Evolutionary conservation across 305 asterid species (phyloP), one percentile per base, ranked within the genome.

Genomic region (Lippia alba): DNA sequence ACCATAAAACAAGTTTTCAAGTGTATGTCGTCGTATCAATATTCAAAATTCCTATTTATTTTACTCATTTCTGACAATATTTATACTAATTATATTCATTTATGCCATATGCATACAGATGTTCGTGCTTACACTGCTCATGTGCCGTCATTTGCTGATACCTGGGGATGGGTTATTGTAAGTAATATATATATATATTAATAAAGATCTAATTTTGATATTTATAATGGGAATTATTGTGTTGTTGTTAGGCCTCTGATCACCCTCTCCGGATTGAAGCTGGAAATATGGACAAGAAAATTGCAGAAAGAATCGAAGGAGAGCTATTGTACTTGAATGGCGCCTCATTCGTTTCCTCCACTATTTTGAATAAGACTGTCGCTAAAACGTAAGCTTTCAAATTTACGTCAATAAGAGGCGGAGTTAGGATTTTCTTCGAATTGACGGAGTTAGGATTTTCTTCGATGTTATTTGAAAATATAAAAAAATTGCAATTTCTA

Each of bases 111-210:
- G 50, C 67, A 16, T 50, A 72, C 91, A 93, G 99, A 94, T 77
- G 99, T 88, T 64, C 85, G 92, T 32, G 97, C 92, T 15, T 94
- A 91, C 84, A 94, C 99, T 4, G 97, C 97, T 66, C 97, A 94
- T 16, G 99, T 94, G 75, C 99, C 99, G 12, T 94, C 97, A 18
- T 94, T 94, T 82, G 96, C 97, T 54, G 99, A 94, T 76, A 89
- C 96, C 15, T 94, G 99, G 99, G 99, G 99, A 72, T 94, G 99
- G 99, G 93, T 94, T 48, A 87, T 94, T 69, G 97, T 88, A 71
- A 81, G 83, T 73, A 34, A 44, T 20, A 6, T 10, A 2, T 7
- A 32, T 69, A 16, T 10, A 4, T 18, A 44, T 45, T 76, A 6
- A 33, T 19, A 15, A 12, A 16, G 15, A 44, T 39, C n/a, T 44